Base-by-base conservation (phyloP, 2,329 filamentous ascomycete genomes). In the Sporothrix protearum region DNA sequence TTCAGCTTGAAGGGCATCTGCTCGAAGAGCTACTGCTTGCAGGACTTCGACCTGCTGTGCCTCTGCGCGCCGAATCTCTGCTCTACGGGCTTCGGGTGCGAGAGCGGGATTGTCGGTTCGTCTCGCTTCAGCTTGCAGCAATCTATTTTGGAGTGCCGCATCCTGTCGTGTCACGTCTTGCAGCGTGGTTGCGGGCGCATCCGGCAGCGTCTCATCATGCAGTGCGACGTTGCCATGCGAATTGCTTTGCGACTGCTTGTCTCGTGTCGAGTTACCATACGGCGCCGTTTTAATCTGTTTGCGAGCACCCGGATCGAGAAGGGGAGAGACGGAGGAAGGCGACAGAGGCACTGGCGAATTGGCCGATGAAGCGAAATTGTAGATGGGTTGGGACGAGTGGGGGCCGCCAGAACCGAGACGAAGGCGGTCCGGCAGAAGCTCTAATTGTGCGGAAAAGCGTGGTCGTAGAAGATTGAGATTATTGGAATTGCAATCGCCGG, bases 101-200 rank as follows among this genome's bases (percentile, higher is more conserved):
- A 45, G n/a, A 19, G 36, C 36, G 1, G 45, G 12, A 16, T 45
- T 45, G 25, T 64, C 59, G 59, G 59, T n/a, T 16, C 63, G 42
- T 19, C 42, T 49, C 25, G 63, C 42, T 49, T 47, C 63, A 2
- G 22, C 63, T 22, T 66, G 63, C n/a, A 47, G 61, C 22, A 30
- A 22, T 7, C 8, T 47, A 39, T 49, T 28, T 49, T 66, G 63
- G 63, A 64, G 39, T 28, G 61, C 39, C 39, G 39, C 63, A 25
- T 66, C 63, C 63, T 66, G 63, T 33, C 25, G 63, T 66, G 63
- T 49, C 14, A 49, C 63, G 63, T 49, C 42, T 25, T 66, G 63
- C 63, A 66, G 25, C 9, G 63, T 49, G 63, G 63, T 28, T 6
- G 36, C 12, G 22, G 59, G 59, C 10, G 36, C 59, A 28, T 42